These are phyloP conservation scores for Nepenthes mirabilis DNA, from an alignment of 148 eudicot species.

Conservation along the genomic window DNA sequence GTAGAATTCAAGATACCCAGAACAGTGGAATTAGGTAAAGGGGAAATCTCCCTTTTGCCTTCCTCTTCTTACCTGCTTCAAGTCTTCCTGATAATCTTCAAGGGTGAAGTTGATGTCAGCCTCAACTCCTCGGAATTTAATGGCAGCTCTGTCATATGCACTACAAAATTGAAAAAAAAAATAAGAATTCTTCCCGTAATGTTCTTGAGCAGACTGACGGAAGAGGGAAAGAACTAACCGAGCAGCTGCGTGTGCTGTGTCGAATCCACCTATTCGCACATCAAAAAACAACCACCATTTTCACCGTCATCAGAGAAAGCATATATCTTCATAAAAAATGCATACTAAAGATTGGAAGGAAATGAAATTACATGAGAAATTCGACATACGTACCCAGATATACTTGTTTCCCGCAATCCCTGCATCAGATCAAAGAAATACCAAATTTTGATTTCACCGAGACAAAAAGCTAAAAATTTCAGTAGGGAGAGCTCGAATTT, in stretches of 20 bases:
- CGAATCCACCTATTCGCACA: conserved; percentile 75
- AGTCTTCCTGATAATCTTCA: conserved; percentile 81
- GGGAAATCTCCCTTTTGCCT: background rate
- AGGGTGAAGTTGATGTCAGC: conserved; percentile 89
- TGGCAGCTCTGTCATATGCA: conserved; percentile 98
- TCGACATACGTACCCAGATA: conserved; percentile 54
- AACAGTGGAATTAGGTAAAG: background rate
- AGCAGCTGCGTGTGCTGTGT: conserved; percentile 98
- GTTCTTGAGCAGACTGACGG: too few relatives aligned
- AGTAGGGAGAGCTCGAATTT: background rate
- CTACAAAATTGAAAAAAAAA: conserved; percentile 20
- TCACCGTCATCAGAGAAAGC: background rate
- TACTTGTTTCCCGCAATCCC: conserved; percentile 99
- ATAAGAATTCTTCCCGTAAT: background rate
- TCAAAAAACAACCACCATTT: conserved; percentile 5
- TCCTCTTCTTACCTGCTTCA: conserved; percentile 50
- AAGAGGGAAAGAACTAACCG: conserved; percentile 33
- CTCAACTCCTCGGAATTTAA: conserved; percentile 84
- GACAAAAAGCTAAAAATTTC: background rate
- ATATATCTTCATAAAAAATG: background rate
- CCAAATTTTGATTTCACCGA: background rate
- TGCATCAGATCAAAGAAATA: conserved; percentile 9
- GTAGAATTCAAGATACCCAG: too few relatives aligned
- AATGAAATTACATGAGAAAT: too few relatives aligned
- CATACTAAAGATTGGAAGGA: background rate